Conservation (phyloP, 164 flowering plant genomes). For the Umbellularia californica region DNA sequence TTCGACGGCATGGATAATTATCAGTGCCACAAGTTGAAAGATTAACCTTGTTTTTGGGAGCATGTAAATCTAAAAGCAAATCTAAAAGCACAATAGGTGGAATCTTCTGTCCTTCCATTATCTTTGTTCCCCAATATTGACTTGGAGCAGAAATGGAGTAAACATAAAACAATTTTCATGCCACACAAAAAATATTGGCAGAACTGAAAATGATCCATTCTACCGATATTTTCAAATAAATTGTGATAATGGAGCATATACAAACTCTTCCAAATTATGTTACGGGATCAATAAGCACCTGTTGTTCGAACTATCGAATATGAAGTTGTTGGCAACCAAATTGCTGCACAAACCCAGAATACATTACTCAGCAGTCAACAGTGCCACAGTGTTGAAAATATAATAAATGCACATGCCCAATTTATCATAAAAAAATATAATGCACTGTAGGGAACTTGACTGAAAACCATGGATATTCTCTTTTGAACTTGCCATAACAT, state of each 20-base stretch:
- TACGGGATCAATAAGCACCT: slow-evolving; percentile 26
- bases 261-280: not conserved
- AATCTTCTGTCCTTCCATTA: not conserved
- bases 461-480: too few relatives aligned
- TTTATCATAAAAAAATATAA: too few relatives aligned
- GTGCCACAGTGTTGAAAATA: not conserved
- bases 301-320: slow-evolving; percentile 31
- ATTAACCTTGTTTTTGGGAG: not conserved
- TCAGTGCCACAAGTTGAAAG: too few relatives aligned
- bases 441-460: too few relatives aligned
- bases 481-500: too few relatives aligned
- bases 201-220: not conserved
- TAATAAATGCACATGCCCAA: too few relatives aligned
- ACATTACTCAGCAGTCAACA: not conserved
- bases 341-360: slow-evolving; percentile 41
- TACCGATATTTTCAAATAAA: not conserved
- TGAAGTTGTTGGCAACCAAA: slow-evolving; percentile 71
- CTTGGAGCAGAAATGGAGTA: not conserved
- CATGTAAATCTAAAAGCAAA: not conserved
- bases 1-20: too few relatives aligned
- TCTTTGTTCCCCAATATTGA: not conserved
- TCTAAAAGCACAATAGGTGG: not conserved
- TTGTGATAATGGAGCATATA: not conserved
- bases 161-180: not conserved
- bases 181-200: too few relatives aligned